A percentile compares a stretch with the other conserved stretches of the same genome.
Evolutionary conservation across 2,329 filamentous ascomycete genomes (phyloP).

Genomic region (Bipolaris cookei): DNA sequence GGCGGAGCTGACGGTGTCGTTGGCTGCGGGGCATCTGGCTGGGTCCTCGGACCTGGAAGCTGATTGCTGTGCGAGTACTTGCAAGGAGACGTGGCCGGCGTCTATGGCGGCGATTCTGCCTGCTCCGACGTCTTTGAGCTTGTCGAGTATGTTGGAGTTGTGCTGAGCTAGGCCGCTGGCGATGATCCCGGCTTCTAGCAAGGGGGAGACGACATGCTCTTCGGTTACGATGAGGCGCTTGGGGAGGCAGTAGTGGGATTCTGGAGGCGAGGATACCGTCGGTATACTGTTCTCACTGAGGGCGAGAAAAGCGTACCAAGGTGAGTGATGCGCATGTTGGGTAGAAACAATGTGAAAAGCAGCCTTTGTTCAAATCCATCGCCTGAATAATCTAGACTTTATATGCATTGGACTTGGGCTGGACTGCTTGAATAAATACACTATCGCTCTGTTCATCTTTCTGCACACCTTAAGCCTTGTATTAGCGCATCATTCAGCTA

Average conservation of each 20-base stretch:
- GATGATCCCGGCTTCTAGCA: slow-evolving; percentile 15
- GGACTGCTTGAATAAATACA: no score
- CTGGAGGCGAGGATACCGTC: background rate
- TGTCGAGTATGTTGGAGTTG: slow-evolving; percentile 7
- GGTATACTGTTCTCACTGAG: background rate
- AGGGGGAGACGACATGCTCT: slow-evolving; percentile 16
- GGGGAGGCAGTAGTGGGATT: slow-evolving; percentile 8
- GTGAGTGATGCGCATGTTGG: background rate
- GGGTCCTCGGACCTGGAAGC: background rate
- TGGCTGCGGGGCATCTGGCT: slow-evolving; percentile 7
- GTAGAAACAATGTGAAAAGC: no score
- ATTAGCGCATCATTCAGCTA: background rate
- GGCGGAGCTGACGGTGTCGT: background rate
- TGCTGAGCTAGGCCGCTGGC: slow-evolving; percentile 2
- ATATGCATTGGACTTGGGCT: background rate
- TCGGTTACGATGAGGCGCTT: slow-evolving; percentile 17
- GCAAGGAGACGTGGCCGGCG: slow-evolving; percentile 10
- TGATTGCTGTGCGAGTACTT: slow-evolving; percentile 17
- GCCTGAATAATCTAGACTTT: background rate
- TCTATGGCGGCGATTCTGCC: slow-evolving; percentile 17
- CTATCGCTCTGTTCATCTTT: background rate
- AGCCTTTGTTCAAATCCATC: no score
- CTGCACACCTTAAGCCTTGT: background rate
- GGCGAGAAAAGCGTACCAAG: background rate
- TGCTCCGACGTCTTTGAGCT: slow-evolving; percentile 13